A percentile compares a stretch with the other conserved stretches of the same genome.
Conservation (phyloP, 1,284 basidiomycete genomes). For the Anthracocystis panici-leucophaei region DNA sequence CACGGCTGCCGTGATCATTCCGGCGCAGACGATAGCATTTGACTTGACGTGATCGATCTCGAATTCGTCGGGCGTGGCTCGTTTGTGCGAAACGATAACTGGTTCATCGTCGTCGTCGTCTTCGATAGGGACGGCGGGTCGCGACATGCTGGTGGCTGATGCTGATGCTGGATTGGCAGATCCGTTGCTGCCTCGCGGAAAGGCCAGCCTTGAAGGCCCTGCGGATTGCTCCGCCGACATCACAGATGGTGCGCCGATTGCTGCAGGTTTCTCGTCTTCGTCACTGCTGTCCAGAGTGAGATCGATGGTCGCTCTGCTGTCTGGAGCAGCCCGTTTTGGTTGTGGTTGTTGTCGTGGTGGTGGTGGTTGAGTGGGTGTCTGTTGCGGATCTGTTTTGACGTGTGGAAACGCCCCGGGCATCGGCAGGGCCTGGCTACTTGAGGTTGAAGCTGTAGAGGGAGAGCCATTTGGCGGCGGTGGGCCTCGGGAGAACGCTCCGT, state of each 20-base stretch:
- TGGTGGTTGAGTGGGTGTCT: not conserved
- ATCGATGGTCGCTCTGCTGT: slow-evolving; percentile 29
- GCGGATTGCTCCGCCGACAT: not conserved
- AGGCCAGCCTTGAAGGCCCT: slow-evolving; percentile 1
- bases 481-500: slow-evolving; percentile 39
- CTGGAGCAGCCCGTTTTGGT: no score
- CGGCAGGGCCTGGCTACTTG: not conserved
- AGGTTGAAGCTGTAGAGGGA: not conserved
- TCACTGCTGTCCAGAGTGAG: slow-evolving; percentile 43
- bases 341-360: not conserved
- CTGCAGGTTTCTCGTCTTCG: slow-evolving; percentile 30
- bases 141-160: not conserved
- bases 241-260: not conserved
- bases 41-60: slow-evolving; percentile 46
- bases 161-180: not conserved
- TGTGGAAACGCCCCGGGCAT: slow-evolving; percentile 20
- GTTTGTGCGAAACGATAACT: slow-evolving; percentile 46
- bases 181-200: slow-evolving; percentile 12
- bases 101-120: slow-evolving; percentile 62
- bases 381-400: not conserved
- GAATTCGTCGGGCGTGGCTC: slow-evolving; percentile 28
- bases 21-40: slow-evolving; percentile 61
- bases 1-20: slow-evolving; percentile 58
- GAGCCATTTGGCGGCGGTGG: slow-evolving; percentile 1
- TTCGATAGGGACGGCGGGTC: slow-evolving; percentile 3